Evolutionary conservation across 1,284 basidiomycete genomes (phyloP).

Genomic region (Melampsora medusae): DNA sequence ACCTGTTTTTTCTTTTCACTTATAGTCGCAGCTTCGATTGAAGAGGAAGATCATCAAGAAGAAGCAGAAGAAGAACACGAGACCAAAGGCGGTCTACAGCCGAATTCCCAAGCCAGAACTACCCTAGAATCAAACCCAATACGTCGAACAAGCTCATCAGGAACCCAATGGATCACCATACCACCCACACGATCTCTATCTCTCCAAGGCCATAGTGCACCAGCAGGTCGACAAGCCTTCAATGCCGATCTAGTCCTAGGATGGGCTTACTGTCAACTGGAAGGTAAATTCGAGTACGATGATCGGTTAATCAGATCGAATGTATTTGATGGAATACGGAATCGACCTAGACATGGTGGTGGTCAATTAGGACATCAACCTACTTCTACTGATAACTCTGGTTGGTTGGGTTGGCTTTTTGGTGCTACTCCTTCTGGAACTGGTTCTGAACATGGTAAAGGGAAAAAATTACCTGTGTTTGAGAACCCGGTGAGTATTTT

Average conservation of each 20-base stretch:
- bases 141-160: background rate
- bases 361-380: slow-evolving; percentile 3
- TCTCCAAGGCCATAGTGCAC: background rate
- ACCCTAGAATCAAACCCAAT: background rate
- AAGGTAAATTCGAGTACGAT: slow-evolving; percentile 20
- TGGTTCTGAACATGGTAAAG: background rate
- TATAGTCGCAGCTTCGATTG: background rate
- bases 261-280: slow-evolving; percentile 38
- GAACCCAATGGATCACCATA: background rate
- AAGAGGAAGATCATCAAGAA: background rate
- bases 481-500: slow-evolving; percentile 78
- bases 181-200: background rate
- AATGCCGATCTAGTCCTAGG: background rate
- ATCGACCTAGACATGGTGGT: slow-evolving; percentile 1
- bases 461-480: slow-evolving; percentile 69
- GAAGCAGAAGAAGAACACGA: background rate
- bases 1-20: background rate
- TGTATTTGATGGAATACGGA: background rate
- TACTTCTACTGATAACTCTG: background rate
- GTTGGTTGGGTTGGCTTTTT: slow-evolving; percentile 32
- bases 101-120: background rate
- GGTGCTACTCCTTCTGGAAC: background rate
- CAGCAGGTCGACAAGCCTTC: background rate
- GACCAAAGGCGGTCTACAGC: no score
- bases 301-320: background rate